phyloP scores from a whole-genome alignment of 306 rosid species.

The Casuarina equisetifolia region DNA sequence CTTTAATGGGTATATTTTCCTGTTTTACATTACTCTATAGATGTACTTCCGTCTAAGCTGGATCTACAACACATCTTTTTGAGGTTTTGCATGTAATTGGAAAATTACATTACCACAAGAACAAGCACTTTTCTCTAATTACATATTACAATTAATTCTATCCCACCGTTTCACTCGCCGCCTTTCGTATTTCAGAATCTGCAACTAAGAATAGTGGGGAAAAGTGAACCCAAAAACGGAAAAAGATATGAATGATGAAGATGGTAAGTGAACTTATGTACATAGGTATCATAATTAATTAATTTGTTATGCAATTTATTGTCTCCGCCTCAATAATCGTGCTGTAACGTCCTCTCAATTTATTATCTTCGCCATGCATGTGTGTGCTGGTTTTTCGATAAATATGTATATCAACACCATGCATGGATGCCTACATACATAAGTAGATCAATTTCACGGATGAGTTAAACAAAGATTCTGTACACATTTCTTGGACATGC shows the following conservation, averaged over 20 bases:
- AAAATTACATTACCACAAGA: no score
- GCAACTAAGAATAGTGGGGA: background rate
- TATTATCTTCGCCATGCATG: background rate
- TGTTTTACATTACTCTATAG: no score
- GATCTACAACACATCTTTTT: no score
- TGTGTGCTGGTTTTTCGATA: background rate
- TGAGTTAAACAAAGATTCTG: no score
- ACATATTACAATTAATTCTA: background rate
- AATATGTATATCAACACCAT: background rate
- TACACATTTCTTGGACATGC: background rate
- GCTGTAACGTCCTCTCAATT: slow-evolving; percentile 8
- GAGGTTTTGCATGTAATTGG: no score
- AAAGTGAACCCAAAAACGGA: background rate
- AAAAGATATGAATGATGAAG: background rate
- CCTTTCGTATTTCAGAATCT: background rate
- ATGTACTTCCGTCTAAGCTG: no score
- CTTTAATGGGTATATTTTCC: no score
- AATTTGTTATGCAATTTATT: slow-evolving; percentile 23
- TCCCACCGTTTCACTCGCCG: background rate
- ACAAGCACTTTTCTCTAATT: background rate
- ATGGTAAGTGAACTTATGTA: slow-evolving; percentile 5
- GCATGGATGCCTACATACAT: background rate
- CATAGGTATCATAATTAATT: slow-evolving; percentile 13
- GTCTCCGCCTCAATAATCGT: slow-evolving; percentile 30
- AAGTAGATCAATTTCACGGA: no score